Evolutionary conservation across 345 rosid genomes (phyloP).

Genomic region (Pugionium cornutum): DNA sequence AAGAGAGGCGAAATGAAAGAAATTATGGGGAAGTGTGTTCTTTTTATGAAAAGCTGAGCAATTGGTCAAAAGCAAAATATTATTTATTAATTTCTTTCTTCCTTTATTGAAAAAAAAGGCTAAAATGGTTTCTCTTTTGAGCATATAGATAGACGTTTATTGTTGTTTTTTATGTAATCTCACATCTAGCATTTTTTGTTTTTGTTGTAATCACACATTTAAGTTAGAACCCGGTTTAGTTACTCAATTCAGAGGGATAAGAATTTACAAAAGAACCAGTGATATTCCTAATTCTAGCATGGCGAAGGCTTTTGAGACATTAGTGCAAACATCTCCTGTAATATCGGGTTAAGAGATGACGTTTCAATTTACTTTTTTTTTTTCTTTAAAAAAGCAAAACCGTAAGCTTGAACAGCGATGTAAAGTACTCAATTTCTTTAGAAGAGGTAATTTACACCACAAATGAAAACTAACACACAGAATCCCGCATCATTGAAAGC

Average conservation of each 20-base stretch:
- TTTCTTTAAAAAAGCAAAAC: too few relatives aligned
- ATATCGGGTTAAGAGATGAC: too few relatives aligned
- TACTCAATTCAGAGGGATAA: too few relatives aligned
- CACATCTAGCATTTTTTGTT: neutral
- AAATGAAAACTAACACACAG: neutral
- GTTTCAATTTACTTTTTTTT: too few relatives aligned
- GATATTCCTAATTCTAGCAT: neutral
- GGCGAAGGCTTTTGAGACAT: too few relatives aligned
- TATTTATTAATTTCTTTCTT: conserved; percentile 5
- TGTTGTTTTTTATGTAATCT: neutral
- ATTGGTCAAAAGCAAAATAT: conserved; percentile 20
- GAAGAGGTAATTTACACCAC: conserved; percentile 4
- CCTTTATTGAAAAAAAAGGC: neutral
- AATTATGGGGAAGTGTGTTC: conserved; percentile 35
- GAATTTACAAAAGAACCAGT: neutral
- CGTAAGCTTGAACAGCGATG: too few relatives aligned
- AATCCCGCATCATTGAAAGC: neutral
- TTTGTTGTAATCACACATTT: too few relatives aligned
- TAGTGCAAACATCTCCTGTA: too few relatives aligned
- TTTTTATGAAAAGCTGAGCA: conserved; percentile 35
- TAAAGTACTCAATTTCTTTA: too few relatives aligned
- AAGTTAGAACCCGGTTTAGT: too few relatives aligned
- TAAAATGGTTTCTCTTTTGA: neutral
- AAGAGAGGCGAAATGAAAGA: conserved; percentile 27
- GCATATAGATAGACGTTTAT: too few relatives aligned